A percentile compares a stretch with the other conserved stretches of the same genome.
These are phyloP conservation scores for Epichloe aotearoae DNA, from an alignment of 2,329 filamentous ascomycete species.

Conservation along the genomic window DNA sequence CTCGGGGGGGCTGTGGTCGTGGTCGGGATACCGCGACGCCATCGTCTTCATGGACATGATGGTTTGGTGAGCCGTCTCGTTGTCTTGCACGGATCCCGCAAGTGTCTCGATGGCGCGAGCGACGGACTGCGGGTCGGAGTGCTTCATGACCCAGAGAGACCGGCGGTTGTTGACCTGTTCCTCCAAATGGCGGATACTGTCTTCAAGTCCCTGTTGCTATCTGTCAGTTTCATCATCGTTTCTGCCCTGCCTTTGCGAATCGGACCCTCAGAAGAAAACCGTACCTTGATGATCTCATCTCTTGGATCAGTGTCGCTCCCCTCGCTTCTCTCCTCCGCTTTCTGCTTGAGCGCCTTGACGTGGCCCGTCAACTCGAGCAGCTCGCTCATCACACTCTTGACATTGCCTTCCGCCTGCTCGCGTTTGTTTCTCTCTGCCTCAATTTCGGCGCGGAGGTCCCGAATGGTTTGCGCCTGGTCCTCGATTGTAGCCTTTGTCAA, in stretches of 20 bases:
- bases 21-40: not conserved
- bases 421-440: conserved; percentile 19
- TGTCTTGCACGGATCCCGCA: conserved; percentile 16
- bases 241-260: no score
- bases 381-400: conserved; percentile 13
- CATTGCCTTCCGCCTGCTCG: conserved; percentile 15
- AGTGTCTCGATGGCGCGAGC: conserved; percentile 20
- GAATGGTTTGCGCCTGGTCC: conserved; percentile 19
- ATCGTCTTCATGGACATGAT: conserved; percentile 14
- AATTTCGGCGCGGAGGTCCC: conserved; percentile 19
- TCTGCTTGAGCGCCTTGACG: conserved; percentile 17
- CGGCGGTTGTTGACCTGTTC: conserved; percentile 23
- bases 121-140: conserved; percentile 18
- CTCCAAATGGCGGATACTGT: conserved; percentile 21
- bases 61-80: conserved; percentile 13
- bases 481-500: conserved; percentile 21
- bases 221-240: not conserved
- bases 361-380: conserved; percentile 9
- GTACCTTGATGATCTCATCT: conserved; percentile 20
- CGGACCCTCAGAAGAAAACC: not conserved
- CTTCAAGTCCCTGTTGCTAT: conserved; percentile 16
- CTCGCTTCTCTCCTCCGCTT: conserved; percentile 8
- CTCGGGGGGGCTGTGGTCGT: not conserved
- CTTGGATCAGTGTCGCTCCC: conserved; percentile 10
- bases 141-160: conserved; percentile 23